Conservation (phyloP, 805 yeast species). For the Hanseniaspora singularis region DNA sequence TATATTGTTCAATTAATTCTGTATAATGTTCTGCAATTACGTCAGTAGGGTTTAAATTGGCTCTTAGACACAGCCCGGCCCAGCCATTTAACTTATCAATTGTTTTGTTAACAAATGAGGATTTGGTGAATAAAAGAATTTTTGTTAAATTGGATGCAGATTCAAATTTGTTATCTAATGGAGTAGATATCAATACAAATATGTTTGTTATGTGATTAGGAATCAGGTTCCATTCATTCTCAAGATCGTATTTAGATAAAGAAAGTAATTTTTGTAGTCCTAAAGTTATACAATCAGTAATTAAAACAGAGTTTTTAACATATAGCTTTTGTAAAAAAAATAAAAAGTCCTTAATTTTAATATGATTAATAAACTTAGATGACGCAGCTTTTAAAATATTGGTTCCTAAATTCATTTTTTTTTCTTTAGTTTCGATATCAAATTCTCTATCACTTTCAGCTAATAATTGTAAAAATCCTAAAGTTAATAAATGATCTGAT, state of each 20-base stretch:
- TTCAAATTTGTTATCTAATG: slow-evolving; percentile 22
- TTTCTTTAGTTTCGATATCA: slow-evolving; percentile 2
- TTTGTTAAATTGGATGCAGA: slow-evolving; percentile 27
- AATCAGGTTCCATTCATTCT: slow-evolving; percentile 24
- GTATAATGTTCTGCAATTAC: slow-evolving; percentile 32
- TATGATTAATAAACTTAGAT: slow-evolving; percentile 32
- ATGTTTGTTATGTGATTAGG: slow-evolving; percentile 29
- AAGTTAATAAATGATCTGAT: slow-evolving; percentile 30
- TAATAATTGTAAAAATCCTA: slow-evolving; percentile 22
- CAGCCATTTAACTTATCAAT: slow-evolving; percentile 44
- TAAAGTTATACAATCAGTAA: slow-evolving; percentile 35
- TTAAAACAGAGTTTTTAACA: slow-evolving; percentile 28
- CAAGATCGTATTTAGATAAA: slow-evolving; percentile 9
- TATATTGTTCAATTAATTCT: not conserved
- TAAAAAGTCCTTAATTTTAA: slow-evolving; percentile 30
- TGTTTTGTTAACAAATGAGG: slow-evolving; percentile 22
- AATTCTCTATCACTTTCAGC: not conserved
- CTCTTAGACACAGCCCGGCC: slow-evolving; percentile 60
- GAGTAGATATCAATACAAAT: slow-evolving; percentile 31
- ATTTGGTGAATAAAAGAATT: slow-evolving; percentile 37
- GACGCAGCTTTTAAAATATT: slow-evolving; percentile 39
- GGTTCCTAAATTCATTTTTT: slow-evolving; percentile 30
- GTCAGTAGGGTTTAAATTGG: slow-evolving; percentile 51
- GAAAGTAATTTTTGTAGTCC: slow-evolving; percentile 26
- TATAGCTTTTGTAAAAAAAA: slow-evolving; percentile 28